These are phyloP conservation scores for Pseudotsuga menziesii DNA, from an alignment of 75 land plant genomes.

Conservation along the genomic window DNA sequence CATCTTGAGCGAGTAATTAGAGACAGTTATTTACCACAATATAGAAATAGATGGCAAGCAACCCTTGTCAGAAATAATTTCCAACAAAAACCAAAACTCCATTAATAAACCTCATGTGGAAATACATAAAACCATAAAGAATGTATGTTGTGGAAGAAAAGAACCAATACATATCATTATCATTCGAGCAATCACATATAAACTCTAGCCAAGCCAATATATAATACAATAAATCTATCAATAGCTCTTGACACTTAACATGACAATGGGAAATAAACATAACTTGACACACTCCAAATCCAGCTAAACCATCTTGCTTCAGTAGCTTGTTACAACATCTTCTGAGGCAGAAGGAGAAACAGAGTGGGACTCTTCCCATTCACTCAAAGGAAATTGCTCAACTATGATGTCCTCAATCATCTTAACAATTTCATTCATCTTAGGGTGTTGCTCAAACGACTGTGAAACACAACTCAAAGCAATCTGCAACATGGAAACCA, in stretches of 20 bases:
- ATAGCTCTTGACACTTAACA: not conserved
- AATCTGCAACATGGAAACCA: conserved; percentile 82
- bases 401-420: conserved; percentile 68
- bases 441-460: conserved; percentile 48
- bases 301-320: not conserved
- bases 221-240: conserved; percentile 1
- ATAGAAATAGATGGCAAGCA: not conserved
- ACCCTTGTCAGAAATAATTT: not conserved
- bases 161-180: not conserved
- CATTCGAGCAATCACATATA: not conserved
- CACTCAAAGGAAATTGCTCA: conserved; percentile 53
- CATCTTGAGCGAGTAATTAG: not conserved
- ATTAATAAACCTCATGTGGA: not conserved
- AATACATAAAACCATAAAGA: conserved; percentile 7
- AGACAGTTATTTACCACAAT: not conserved
- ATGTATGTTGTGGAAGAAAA: not conserved
- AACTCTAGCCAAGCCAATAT: not conserved
- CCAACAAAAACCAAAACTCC: not conserved
- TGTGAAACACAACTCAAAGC: conserved; percentile 57
- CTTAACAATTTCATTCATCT: conserved; percentile 54
- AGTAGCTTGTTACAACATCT: conserved; percentile 12
- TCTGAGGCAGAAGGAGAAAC: conserved; percentile 35
- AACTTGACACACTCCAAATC: not conserved
- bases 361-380: conserved; percentile 43
- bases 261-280: conserved; percentile 2